Evolutionary conservation across 441 rosid species (phyloP).

Genomic region (Arabidopsis hybrid): DNA sequence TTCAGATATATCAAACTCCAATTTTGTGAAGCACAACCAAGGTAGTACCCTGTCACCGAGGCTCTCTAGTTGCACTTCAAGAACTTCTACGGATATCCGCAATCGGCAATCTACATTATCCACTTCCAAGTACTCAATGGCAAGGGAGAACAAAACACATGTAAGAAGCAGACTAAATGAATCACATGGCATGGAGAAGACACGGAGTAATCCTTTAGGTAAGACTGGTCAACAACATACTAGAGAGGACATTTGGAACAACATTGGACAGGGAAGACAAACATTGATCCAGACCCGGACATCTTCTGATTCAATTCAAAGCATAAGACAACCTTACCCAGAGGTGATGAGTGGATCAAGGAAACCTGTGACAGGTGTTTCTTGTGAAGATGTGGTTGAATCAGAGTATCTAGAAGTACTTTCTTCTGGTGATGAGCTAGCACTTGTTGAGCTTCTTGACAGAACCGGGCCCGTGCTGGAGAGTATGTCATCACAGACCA

Average conservation of each 20-base stretch:
- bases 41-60: constrained; percentile 61
- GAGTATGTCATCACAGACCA: constrained; percentile 67
- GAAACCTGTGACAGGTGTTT: constrained; percentile 62
- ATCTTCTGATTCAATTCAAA: constrained; percentile 45
- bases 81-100: constrained; percentile 64
- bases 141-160: constrained; percentile 58
- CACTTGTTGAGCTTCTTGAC: constrained; percentile 78
- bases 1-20: constrained; percentile 57
- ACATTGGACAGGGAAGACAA: constrained; percentile 52
- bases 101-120: constrained; percentile 56
- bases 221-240: constrained; percentile 49
- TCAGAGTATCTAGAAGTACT: constrained; percentile 87
- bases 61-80: constrained; percentile 72
- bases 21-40: constrained; percentile 58
- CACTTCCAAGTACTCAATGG: constrained; percentile 54
- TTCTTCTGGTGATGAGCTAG: constrained; percentile 65
- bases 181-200: constrained; percentile 54
- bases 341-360: constrained; percentile 55
- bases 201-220: constrained; percentile 48
- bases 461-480: constrained; percentile 88
- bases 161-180: constrained; percentile 57
- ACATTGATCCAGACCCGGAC: constrained; percentile 47
- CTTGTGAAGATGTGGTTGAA: constrained; percentile 73
- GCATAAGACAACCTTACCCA: constrained; percentile 47
- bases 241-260: constrained; percentile 56